Evolutionary conservation across 139 green algal species (phyloP).

Genomic region (Closterium sp.): DNA sequence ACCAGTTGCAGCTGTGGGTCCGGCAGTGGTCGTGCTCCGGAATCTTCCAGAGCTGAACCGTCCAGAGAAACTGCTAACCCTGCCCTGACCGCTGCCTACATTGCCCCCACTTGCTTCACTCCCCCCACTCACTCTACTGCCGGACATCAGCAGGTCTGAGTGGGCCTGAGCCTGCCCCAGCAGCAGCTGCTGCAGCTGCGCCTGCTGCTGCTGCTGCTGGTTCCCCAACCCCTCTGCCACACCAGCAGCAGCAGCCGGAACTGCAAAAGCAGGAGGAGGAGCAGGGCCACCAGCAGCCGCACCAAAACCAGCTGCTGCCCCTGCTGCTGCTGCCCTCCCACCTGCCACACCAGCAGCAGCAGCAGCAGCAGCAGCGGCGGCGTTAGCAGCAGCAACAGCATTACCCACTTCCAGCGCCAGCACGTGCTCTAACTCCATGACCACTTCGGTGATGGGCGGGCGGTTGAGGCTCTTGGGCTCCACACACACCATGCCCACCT

Average conservation of each 20-base stretch:
- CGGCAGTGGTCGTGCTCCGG: not conserved
- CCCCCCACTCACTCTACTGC: not conserved
- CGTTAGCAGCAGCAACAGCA: not conserved
- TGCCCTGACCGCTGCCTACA: not conserved
- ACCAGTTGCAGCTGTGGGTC: not conserved
- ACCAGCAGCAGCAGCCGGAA: not conserved
- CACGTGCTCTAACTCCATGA: conserved; percentile 28
- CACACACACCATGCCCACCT: conserved; percentile 34
- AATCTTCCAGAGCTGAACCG: not conserved
- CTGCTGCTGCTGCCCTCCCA: not conserved
- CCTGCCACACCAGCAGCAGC: not conserved
- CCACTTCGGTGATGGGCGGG: conserved; percentile 23
- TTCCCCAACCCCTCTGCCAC: not conserved
- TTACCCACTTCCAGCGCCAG: conserved; percentile 9
- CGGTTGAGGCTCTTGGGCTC: conserved; percentile 21
- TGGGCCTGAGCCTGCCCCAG: not conserved
- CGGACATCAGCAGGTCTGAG: not conserved
- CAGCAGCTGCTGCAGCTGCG: not conserved
- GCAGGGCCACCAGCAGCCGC: no score
- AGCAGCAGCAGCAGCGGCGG: not conserved
- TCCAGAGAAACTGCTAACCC: not conserved
- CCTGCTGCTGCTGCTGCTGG: not conserved
- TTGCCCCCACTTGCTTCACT: not conserved
- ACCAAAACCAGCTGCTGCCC: not conserved
- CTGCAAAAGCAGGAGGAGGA: no score